Evolutionary conservation across 2,329 filamentous ascomycete species (phyloP), one percentile per base, ranked within the genome.

Genomic region (Colletotrichum magnum): DNA sequence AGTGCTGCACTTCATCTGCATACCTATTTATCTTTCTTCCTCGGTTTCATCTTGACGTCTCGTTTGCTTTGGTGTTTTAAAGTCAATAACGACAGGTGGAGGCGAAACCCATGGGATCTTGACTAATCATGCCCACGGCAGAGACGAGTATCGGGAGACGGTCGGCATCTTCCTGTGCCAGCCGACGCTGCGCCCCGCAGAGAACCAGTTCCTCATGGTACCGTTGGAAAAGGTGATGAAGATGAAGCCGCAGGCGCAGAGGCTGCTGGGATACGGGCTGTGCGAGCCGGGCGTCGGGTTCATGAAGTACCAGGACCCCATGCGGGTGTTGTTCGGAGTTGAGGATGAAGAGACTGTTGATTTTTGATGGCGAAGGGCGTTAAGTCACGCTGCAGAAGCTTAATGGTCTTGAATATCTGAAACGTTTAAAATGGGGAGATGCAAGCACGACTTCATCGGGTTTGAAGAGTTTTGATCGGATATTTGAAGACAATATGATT

Each of bases 241-340:
- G 4, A 73, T 80, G 67, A 77, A 75, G 26, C 77, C 78, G 1
- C 77, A 79, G 50, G 65, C 77, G 21, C 72, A 78, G 58, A 72
- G 78, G 26, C 72, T 80, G 6, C 64, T 79, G 2, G 78, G 78
- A 2, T 80, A 80, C 58, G 78, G 78, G 0, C 71, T 81, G 15
- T 75, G 72, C 36, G 74, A 76, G 6, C 79, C 79, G 1, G 79
- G 76, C 2, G 73, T 80, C 3, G 79, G 79, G 1, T 75, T 81
- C 58, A 77, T 77, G 60, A 74, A 79, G 54, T 81, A 79, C 24
- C 77, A 80, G 53, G 79, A 81, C 57, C 79, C 79, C 0, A 81
- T 81, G 78, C 74, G 75, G 57, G 74, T 76, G 18, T 72, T 81
- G 15, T 81, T 80, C 58, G 77, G 77, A 1, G 77, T 81, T 15